phyloP scores from a whole-genome alignment of 495 filamentous ascomycete species.

The Annulohypoxylon moriforme region DNA sequence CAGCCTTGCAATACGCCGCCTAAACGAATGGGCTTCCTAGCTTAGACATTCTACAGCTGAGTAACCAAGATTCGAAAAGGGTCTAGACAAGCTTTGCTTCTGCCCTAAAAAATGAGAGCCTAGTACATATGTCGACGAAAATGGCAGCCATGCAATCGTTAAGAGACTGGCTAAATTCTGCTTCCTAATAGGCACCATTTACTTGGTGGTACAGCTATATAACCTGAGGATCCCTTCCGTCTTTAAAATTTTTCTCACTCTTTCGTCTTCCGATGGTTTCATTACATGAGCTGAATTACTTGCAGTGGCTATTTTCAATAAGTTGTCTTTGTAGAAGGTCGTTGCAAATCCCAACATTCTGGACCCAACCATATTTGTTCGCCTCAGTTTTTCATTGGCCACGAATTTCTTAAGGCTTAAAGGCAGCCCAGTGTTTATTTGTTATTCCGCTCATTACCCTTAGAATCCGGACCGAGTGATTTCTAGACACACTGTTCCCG shows the following conservation, averaged over 20 bases:
- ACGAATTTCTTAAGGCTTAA: background rate
- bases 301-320: conserved; percentile 26
- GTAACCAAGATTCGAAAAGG: conserved; percentile 9
- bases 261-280: conserved; percentile 31
- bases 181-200: conserved; percentile 13
- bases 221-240: conserved; percentile 27
- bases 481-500: conserved; percentile 21
- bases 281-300: conserved; percentile 34
- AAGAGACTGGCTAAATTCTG: conserved; percentile 28
- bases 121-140: conserved; percentile 19
- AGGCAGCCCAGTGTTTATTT: conserved; percentile 17
- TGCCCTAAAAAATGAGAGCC: background rate
- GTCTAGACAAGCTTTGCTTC: conserved; percentile 17
- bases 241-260: conserved; percentile 5
- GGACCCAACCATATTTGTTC: conserved; percentile 25
- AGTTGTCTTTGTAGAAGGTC: conserved; percentile 29
- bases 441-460: conserved; percentile 25
- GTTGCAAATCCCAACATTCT: conserved; percentile 39
- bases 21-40: conserved; percentile 23
- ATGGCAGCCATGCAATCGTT: conserved; percentile 5
- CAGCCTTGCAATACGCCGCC: conserved; percentile 38
- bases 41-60: conserved; percentile 29
- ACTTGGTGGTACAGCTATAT: conserved; percentile 36
- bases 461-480: conserved; percentile 25
- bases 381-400: conserved; percentile 38